phyloP scores from a whole-genome alignment of 306 rosid species.

The Comarum palustre region DNA sequence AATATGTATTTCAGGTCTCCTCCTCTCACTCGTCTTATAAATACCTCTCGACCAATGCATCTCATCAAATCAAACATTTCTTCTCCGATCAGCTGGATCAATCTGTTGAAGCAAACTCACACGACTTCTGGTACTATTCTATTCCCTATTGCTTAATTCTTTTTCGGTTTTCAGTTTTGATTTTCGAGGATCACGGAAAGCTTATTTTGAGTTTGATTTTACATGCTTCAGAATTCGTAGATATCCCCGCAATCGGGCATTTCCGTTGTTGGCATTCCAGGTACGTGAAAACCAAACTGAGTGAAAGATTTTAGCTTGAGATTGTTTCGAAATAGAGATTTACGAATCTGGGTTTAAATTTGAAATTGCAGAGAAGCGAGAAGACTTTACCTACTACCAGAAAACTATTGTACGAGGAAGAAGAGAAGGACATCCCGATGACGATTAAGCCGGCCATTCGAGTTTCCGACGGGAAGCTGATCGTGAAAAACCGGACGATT shows the following conservation, averaged over 20 bases:
- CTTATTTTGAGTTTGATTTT: conserved; percentile 28
- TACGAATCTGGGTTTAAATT: neutral
- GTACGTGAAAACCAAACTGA: conserved; percentile 23
- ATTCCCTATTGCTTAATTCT: neutral
- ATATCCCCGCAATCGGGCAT: conserved; percentile 20
- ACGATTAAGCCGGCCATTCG: conserved; percentile 68
- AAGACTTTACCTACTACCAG: neutral
- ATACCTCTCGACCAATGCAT: conserved; percentile 32
- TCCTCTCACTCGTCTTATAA: conserved; percentile 45
- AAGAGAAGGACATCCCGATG: conserved; percentile 36
- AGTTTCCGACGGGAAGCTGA: conserved; percentile 53
- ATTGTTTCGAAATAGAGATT: neutral
- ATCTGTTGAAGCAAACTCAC: neutral
- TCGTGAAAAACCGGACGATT: conserved; percentile 64
- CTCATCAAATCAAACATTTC: conserved; percentile 16
- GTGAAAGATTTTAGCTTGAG: neutral
- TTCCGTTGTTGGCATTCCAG: conserved; percentile 40
- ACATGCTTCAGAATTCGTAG: conserved; percentile 52
- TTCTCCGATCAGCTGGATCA: neutral
- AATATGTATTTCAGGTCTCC: conserved; percentile 19
- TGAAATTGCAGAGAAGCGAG: conserved; percentile 40
- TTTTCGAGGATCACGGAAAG: too few species aligned
- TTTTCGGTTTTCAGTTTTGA: conserved; percentile 10
- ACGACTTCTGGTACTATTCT: conserved; percentile 47
- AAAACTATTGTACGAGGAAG: neutral